phyloP scores from a whole-genome alignment of 2,329 filamentous ascomycete genomes.

The Talaromyces marneffei region DNA sequence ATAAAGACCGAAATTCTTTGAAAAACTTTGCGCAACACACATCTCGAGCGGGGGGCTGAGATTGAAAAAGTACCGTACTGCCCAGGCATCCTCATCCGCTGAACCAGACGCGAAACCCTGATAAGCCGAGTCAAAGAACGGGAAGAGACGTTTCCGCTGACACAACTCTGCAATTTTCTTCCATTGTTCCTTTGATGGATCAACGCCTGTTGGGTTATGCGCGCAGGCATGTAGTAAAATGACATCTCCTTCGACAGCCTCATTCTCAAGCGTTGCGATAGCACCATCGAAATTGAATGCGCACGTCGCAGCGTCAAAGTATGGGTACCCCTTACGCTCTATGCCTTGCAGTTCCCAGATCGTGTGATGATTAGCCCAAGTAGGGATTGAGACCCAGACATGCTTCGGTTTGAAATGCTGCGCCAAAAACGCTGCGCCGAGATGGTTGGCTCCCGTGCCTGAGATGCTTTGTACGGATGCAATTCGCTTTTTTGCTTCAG shows the following conservation, averaged over 20 bases:
- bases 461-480: constrained; percentile 89
- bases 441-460: constrained; percentile 87
- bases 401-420: constrained; percentile 71
- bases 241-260: constrained; percentile 72
- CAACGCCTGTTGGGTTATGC: constrained; percentile 95
- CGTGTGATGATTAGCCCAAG: constrained; percentile 96
- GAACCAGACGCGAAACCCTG: constrained; percentile 95
- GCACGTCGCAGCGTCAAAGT: constrained; percentile 65
- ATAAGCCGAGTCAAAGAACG: constrained; percentile 97
- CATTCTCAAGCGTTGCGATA: constrained; percentile 81
- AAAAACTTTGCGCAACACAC: constrained; percentile 54
- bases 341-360: constrained; percentile 77
- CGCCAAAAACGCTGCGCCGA: constrained; percentile 84
- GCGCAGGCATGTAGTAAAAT: constrained; percentile 91
- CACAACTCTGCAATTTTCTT: constrained; percentile 75
- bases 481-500: constrained; percentile 40
- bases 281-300: constrained; percentile 47
- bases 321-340: constrained; percentile 75
- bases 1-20: constrained; percentile 73
- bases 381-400: constrained; percentile 88
- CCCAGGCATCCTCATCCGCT: constrained; percentile 75
- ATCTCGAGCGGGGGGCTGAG: constrained; percentile 65
- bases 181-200: constrained; percentile 90
- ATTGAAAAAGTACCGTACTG: constrained; percentile 84
- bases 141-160: constrained; percentile 76